Percentiles rank a stretch among this genome's conserved stretches.
These are phyloP conservation scores for Acarospora socialis DNA, from an alignment of 2,329 filamentous ascomycete species.

Conservation along the genomic window DNA sequence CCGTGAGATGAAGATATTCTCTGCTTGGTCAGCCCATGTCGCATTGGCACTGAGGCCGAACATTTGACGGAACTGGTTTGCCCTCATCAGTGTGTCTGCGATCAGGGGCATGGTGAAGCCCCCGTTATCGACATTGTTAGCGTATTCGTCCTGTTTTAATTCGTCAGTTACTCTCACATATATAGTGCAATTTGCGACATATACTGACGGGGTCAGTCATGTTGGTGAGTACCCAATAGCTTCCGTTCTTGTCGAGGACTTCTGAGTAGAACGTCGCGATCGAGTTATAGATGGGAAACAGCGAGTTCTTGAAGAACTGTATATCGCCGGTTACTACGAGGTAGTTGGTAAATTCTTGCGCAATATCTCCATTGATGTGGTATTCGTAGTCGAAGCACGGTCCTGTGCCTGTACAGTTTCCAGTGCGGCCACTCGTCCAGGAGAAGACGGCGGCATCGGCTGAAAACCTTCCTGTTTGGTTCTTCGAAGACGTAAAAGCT, in stretches of 20 bases:
- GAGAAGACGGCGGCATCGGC: conserved; percentile 47
- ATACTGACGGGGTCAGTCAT: conserved; percentile 54
- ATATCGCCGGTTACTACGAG: conserved; percentile 46
- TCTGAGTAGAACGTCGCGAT: conserved; percentile 48
- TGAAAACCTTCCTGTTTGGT: conserved; percentile 42
- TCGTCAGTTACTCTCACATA: conserved; percentile 1
- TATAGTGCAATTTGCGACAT: neutral
- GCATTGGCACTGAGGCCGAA: conserved; percentile 42
- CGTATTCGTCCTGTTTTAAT: conserved; percentile 44
- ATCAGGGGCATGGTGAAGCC: conserved; percentile 54
- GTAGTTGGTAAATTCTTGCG: conserved; percentile 46
- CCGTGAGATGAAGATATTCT: conserved; percentile 41
- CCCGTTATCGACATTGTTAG: conserved; percentile 52
- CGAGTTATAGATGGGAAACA: conserved; percentile 51
- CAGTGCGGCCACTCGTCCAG: conserved; percentile 53
- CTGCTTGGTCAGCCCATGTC: conserved; percentile 43
- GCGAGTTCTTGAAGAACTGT: conserved; percentile 37
- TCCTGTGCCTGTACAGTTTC: conserved; percentile 52
- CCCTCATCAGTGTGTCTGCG: conserved; percentile 38
- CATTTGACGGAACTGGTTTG: conserved; percentile 42
- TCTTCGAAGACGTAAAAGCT: conserved; percentile 44
- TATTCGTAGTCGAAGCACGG: conserved; percentile 55
- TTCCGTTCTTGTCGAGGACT: conserved; percentile 44
- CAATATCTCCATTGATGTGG: conserved; percentile 57
- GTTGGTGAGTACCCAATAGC: conserved; percentile 39